Conservation (phyloP, 2,329 filamentous ascomycete species). For the Apiospora phragmitis region DNA sequence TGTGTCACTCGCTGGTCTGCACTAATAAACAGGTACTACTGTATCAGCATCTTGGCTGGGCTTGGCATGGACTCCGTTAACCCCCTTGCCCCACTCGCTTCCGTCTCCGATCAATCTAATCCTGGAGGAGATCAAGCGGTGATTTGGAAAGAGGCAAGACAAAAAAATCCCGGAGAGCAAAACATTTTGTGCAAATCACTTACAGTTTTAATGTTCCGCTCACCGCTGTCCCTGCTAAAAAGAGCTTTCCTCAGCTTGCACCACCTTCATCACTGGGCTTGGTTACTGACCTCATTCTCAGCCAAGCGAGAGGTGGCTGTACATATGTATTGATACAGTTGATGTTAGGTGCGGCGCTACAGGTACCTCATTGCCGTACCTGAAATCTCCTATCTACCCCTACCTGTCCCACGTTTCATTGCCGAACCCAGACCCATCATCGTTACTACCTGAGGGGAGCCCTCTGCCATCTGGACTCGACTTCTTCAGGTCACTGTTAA, state of each 20-base stretch:
- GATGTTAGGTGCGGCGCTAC: background rate
- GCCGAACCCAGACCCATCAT: background rate
- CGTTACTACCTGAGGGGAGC: background rate
- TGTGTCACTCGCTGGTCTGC: background rate
- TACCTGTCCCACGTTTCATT: conserved; percentile 1
- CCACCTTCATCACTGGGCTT: background rate
- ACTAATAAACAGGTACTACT: background rate
- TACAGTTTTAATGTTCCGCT: background rate
- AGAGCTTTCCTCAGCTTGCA: background rate
- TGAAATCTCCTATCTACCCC: background rate
- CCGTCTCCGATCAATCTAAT: conserved; percentile 1
- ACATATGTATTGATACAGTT: background rate
- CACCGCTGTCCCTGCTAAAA: background rate
- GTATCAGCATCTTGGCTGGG: too few species aligned
- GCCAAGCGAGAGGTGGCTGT: background rate
- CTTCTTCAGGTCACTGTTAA: background rate
- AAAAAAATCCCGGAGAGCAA: background rate
- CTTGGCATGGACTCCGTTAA: background rate
- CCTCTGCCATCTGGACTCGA: background rate
- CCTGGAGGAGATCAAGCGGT: background rate
- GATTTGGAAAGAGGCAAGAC: background rate
- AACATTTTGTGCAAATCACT: background rate
- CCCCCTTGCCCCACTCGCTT: background rate
- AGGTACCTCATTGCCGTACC: background rate
- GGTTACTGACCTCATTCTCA: background rate